Percentiles rank a stretch among this genome's conserved stretches.
Conservation (phyloP, 345 rosid genomes). For the Turnera subulata region DNA sequence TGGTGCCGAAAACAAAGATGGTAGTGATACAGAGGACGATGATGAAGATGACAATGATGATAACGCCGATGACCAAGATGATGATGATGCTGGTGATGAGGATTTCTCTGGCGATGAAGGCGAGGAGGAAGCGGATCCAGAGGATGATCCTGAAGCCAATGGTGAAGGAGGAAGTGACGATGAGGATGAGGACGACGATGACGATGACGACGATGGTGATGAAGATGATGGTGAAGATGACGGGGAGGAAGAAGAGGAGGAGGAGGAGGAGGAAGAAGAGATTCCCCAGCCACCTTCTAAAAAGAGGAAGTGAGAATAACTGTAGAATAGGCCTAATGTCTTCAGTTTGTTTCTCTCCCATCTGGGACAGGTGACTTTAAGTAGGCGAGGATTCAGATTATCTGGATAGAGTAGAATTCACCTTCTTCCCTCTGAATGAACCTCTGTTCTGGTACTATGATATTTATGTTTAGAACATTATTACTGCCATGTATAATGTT, state of each 20-base stretch:
- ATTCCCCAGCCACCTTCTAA: constrained; percentile 57
- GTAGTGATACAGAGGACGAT: constrained; percentile 45
- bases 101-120: constrained; percentile 57
- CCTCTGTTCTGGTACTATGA: constrained; percentile 5
- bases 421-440: constrained; percentile 3
- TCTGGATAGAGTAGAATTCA: constrained; percentile 22
- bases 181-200: constrained; percentile 40
- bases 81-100: constrained; percentile 42
- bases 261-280: constrained; percentile 43
- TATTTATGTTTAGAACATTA: constrained; percentile 4
- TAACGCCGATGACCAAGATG: constrained; percentile 26
- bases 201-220: constrained; percentile 30
- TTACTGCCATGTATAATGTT: constrained; percentile 15
- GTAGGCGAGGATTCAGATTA: constrained; percentile 15
- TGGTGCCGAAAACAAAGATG: constrained; percentile 52
- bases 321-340: not conserved
- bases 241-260: constrained; percentile 32
- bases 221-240: constrained; percentile 31
- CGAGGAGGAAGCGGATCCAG: constrained; percentile 46
- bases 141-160: constrained; percentile 55
- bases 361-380: constrained; percentile 6
- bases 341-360: not conserved
- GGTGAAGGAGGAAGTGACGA: constrained; percentile 53
- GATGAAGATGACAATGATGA: constrained; percentile 38
- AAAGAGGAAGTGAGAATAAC: constrained; percentile 49